Base-by-base conservation (phyloP, 768 basidiomycete species). In the Xanthoconium stramineum region DNA sequence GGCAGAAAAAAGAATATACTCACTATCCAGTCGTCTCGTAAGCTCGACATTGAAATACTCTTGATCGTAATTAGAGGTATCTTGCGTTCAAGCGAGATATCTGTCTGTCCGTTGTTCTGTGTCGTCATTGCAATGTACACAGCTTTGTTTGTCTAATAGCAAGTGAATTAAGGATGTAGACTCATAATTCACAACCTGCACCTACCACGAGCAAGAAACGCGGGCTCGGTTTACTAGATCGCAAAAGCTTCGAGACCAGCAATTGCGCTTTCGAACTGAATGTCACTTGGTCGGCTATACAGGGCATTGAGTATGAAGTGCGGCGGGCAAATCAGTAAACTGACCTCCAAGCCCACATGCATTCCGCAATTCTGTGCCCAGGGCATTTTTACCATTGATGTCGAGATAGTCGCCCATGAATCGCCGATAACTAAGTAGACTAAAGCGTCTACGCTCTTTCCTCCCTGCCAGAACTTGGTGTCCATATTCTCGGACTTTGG, bases 391-490 rank as follows among this genome's bases (percentile, higher is more conserved):
- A 6, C 89, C 90, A 53, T 92, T 95, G 36, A 98, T 74, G 65
- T 93, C 89, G 20, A 99, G 82, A 73, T 99, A 99, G 72, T 99
- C 97, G 8, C 97, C 97, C 82, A 89, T 83, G 72, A 95, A 99
- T 56, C 94, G 84, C 37, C 97, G 83, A 76, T 94, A 95, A 52
- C 96, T 91, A 59, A 98, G 80, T 57, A 98, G 75, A 81, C 92
- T 94, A 74, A 91, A 98, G 46, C 97, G 80, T 53, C 97, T 78
- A 40, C 97, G 81, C 75, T 99, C 97, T 75, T 98, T 99, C 60
- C 96, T 79, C 6, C 89, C 84, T 5, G 86, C 95, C 5, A 98
- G 81, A 17, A 98, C 77, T 66, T 96, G 86, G 65, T 99, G 96
- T 0, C 97, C 95, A 59, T 96, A 91, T 61, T 97, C 94, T n/a